Evolutionary conservation across 768 basidiomycete genomes (phyloP), one percentile per base, ranked within the genome.

Genomic region (Suillus luteus): DNA sequence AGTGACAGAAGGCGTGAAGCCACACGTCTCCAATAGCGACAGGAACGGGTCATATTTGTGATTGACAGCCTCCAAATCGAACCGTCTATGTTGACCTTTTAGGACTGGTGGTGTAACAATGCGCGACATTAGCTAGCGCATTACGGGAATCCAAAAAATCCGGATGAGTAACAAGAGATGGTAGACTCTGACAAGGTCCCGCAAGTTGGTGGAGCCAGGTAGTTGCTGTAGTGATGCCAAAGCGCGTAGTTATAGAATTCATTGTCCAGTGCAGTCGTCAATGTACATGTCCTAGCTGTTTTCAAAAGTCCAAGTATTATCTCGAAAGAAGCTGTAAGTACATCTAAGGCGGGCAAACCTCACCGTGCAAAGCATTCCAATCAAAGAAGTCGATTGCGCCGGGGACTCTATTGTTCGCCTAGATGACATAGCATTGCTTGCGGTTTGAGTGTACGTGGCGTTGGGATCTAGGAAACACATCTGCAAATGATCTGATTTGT

Each of bases 401-500:
- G 19, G 19, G 44, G 44, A 5, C n/a, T 19, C 10, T 46, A n/a
- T 46, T 46, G 10, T 11, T 46, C 44, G n/a, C n/a, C 44, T n/a
- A n/a, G n/a, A n/a, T 2, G 1, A 3, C n/a, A 11, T 10, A 1
- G 3, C 19, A n/a, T 46, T n/a, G 17, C 8, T n/a, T 19, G n/a
- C n/a, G n/a, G n/a, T n/a, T n/a, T n/a, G 19, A n/a, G 19, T 9
- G 41, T 43, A 43, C 88, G 79, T 3, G 92, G 91, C 7, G 85
- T 79, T 35, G 93, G 92, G 64, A 93, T 84, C 92, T 93, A 65
- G 49, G 43, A 37, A 35, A 49, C 54, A 24, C 15, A 51, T 17
- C 5, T 24, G 22, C 7, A 60, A 55, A 33, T 31, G 22, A 10
- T 52, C 59, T 9, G 17, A 38, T 27, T 40, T 62, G 10, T 12